Conservation (phyloP, 805 yeast species). For the Starmerella vitae region DNA sequence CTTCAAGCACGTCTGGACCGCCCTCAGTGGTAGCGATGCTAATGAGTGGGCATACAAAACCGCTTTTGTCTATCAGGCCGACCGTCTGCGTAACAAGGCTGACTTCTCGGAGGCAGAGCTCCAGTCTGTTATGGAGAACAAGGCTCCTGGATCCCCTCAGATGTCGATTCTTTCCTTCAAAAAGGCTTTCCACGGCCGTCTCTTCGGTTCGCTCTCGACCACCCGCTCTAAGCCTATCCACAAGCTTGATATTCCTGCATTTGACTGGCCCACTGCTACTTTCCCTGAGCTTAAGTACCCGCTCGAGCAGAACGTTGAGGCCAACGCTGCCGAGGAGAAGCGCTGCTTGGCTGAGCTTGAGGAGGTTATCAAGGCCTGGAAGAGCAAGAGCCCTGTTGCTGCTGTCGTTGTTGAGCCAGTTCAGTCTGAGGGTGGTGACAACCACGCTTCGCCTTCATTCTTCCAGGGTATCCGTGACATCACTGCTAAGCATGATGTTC, state of each 20-base stretch:
- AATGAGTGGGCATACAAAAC: slow-evolving; percentile 84
- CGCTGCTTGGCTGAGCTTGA: slow-evolving; percentile 71
- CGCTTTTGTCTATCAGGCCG: slow-evolving; percentile 67
- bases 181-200: slow-evolving; percentile 87
- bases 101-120: slow-evolving; percentile 58
- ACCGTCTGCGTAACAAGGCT: slow-evolving; percentile 52
- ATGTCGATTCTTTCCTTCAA: slow-evolving; percentile 75
- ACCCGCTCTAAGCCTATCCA: slow-evolving; percentile 93
- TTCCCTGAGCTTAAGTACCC: slow-evolving; percentile 82
- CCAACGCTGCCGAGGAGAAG: slow-evolving; percentile 63
- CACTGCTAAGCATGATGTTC: slow-evolving; percentile 54
- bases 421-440: slow-evolving; percentile 86
- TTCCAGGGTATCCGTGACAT: slow-evolving; percentile 74
- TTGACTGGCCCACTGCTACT: slow-evolving; percentile 94
- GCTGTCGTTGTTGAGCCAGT: slow-evolving; percentile 84
- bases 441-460: slow-evolving; percentile 63
- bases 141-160: slow-evolving; percentile 80
- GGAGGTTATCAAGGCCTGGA: slow-evolving; percentile 51
- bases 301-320: slow-evolving; percentile 47
- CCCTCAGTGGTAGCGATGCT: slow-evolving; percentile 76
- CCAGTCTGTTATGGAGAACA: slow-evolving; percentile 60
- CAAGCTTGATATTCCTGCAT: slow-evolving; percentile 75
- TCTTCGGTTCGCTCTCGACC: slow-evolving; percentile 80
- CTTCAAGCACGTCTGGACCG: slow-evolving; percentile 62
- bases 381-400: slow-evolving; percentile 56